Conservation (phyloP, 2,329 filamentous ascomycete species). For the Byssothecium circinans region DNA sequence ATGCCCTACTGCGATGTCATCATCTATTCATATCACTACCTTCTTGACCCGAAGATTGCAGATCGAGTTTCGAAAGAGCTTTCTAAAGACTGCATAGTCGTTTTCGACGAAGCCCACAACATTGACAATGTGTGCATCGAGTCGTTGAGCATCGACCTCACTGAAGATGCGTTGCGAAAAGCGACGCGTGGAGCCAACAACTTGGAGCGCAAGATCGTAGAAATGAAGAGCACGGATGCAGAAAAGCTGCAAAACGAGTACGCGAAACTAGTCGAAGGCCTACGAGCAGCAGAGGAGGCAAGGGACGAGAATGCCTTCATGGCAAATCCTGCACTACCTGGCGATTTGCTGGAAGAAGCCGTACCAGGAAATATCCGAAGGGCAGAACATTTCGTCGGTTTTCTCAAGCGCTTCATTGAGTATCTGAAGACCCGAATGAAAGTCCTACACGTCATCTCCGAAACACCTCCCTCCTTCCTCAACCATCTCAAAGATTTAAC, state of each 20-base stretch:
- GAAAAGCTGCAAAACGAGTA: conserved; percentile 95
- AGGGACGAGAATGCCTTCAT: conserved; percentile 95
- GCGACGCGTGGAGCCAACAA: conserved; percentile 89
- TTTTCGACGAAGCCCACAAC: conserved; percentile 98
- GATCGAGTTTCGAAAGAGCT: conserved; percentile 93
- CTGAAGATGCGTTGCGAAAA: conserved; percentile 89
- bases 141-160: conserved; percentile 93
- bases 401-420: conserved; percentile 94
- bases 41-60: conserved; percentile 96
- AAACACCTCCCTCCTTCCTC: conserved; percentile 92
- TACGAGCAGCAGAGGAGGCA: conserved; percentile 84
- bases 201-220: conserved; percentile 83
- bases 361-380: conserved; percentile 94
- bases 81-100: conserved; percentile 96
- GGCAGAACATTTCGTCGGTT: conserved; percentile 94
- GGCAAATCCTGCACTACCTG: conserved; percentile 90
- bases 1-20: conserved; percentile 99
- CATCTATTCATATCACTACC: conserved; percentile 98
- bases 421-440: conserved; percentile 99
- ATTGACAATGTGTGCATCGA: conserved; percentile 99
- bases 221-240: conserved; percentile 95
- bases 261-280: conserved; percentile 87
- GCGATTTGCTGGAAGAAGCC: conserved; percentile 92
- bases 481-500: conserved; percentile 92
- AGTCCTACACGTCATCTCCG: conserved; percentile 93